phyloP scores from a whole-genome alignment of 257 asterid species.

The Fraxinus anomala region DNA sequence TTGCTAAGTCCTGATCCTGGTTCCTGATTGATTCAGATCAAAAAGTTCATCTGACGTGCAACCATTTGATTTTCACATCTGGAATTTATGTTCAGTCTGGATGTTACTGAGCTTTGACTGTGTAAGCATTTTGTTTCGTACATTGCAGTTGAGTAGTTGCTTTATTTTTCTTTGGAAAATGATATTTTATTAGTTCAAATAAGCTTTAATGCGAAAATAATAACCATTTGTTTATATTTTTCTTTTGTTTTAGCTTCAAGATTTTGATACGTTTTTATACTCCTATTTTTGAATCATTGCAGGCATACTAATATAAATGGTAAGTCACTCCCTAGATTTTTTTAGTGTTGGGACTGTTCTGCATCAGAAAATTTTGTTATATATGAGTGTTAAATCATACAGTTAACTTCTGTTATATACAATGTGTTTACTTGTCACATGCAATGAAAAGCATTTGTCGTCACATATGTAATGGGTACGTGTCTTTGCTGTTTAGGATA shows the following conservation, averaged over 20 bases:
- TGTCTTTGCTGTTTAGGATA: constrained; percentile 2
- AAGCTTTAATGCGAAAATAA: background rate
- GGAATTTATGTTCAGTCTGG: background rate
- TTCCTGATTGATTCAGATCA: background rate
- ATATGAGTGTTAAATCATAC: background rate
- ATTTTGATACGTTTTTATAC: background rate
- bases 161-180: background rate
- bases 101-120: background rate
- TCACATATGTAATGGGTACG: background rate
- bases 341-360: background rate
- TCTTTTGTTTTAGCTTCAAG: background rate
- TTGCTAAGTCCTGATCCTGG: constrained; percentile 8
- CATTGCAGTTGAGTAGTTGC: constrained; percentile 6
- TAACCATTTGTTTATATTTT: background rate
- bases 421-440: background rate
- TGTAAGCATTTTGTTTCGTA: background rate
- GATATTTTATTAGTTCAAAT: constrained; percentile 8
- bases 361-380: background rate
- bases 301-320: background rate
- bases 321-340: background rate
- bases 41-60: background rate
- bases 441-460: background rate
- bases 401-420: background rate
- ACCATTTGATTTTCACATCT: background rate
- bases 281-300: constrained; percentile 10